Evolutionary conservation across 2,329 filamentous ascomycete species (phyloP), one percentile per base, ranked within the genome.

Genomic region (Dothiorella sarmentorum): DNA sequence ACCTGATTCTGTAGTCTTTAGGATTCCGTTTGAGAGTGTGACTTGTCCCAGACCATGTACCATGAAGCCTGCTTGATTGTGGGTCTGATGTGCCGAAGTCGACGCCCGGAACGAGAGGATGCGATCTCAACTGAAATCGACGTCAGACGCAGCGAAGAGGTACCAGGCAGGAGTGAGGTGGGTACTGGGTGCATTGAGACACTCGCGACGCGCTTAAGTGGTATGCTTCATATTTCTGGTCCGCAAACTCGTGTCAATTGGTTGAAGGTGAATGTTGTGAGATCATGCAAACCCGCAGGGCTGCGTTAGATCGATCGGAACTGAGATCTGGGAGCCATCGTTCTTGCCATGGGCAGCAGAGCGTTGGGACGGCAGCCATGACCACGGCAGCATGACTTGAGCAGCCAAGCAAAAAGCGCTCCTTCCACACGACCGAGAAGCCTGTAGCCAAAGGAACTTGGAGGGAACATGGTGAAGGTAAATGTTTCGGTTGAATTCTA

Each of bases 111-210:
- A 66, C 42, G 65, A 69, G 56, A 57, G 64, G 63, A 63, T 62
- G 64, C 63, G 62, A 60, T 63, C 61, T 63, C 61, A 64, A 61
- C 65, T 66, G 64, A 63, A 44, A 15, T 13, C 27, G 15, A 5
- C 20, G 52, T 56, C 35, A 49, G 52, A 43, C 33, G 18, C 27
- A 24, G 51, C 15, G 18, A 27, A n/a, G n/a, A n/a, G n/a, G 15
- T 6, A 38, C 17, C 31, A 27, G 15, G 11, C 24, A 26, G 20
- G 15, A 44, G 18, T n/a, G 31, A 44, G 22, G 13, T 27, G 20
- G 18, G 29, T 71, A 66, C 63, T 68, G 68, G 63, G 67, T 67
- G 63, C 66, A 69, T 66, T 59, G 61, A 71, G 71, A 70, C 68
- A 68, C 69, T 71, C 72, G 67, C 69, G 67, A 53, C 29, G 47